phyloP scores from a whole-genome alignment of 345 rosid genomes.

The Eucalyptus urophylla region DNA sequence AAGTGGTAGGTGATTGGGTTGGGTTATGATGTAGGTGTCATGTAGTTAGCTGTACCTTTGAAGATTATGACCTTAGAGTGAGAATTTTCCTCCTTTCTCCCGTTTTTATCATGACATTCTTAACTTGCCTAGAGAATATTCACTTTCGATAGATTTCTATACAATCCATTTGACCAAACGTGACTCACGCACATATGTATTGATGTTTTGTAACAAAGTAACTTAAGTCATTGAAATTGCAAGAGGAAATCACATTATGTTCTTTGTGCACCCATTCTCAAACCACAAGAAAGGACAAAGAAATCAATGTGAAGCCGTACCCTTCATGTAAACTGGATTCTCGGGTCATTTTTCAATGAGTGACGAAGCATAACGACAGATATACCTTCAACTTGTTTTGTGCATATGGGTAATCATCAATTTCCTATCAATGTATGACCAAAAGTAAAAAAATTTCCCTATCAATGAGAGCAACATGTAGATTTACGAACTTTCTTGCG shows the following conservation, averaged over 20 bases:
- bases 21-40: not conserved
- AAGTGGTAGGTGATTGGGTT: not conserved
- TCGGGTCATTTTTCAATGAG: not conserved
- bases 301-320: not conserved
- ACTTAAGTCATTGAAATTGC: not conserved
- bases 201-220: not conserved
- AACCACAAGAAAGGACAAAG: not conserved
- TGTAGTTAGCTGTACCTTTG: not conserved
- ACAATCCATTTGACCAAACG: not conserved
- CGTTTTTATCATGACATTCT: fast-evolving
- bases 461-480: not conserved
- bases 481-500: not conserved
- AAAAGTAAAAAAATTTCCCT: too few relatives aligned
- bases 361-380: not conserved
- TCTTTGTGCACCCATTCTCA: not conserved
- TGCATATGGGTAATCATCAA: not conserved
- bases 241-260: not conserved
- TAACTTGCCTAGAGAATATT: not conserved
- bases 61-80: not conserved
- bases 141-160: not conserved
- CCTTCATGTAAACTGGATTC: not conserved
- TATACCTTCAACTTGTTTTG: not conserved
- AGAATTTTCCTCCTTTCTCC: not conserved
- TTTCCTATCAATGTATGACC: not conserved
- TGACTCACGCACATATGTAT: not conserved